Percentiles rank a stretch among this genome's conserved stretches.
These are phyloP conservation scores for Globisporangium orthogonon DNA, from an alignment of 352 stramenopile genomes.

Conservation along the genomic window DNA sequence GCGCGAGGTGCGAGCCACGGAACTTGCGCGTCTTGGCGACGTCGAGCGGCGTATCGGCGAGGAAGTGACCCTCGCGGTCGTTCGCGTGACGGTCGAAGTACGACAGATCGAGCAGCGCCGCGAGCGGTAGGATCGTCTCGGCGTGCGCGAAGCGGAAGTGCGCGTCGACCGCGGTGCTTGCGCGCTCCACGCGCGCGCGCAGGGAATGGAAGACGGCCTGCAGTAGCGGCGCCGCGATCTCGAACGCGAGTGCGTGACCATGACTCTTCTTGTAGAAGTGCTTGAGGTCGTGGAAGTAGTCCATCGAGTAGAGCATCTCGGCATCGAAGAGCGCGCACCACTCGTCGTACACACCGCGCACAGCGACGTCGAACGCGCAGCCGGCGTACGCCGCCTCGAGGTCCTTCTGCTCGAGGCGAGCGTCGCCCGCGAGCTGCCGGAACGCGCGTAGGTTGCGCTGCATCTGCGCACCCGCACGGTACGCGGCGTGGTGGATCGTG, in stretches of 20 bases:
- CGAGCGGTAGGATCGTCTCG: conserved; percentile 74
- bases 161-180: conserved; percentile 23
- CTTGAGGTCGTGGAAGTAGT: conserved; percentile 85
- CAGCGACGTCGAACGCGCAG: conserved; percentile 76
- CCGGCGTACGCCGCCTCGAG: conserved; percentile 72
- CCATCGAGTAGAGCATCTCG: conserved; percentile 67
- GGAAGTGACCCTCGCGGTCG: conserved; percentile 52
- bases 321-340: conserved; percentile 70
- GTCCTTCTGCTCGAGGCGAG: conserved; percentile 38
- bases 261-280: conserved; percentile 85
- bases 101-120: conserved; percentile 65
- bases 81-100: conserved; percentile 58
- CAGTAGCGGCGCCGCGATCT: conserved; percentile 69
- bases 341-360: conserved; percentile 29
- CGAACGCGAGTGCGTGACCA: conserved; percentile 56
- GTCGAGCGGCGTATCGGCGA: conserved; percentile 44
- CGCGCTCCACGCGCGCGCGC: conserved; percentile 20
- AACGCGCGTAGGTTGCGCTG: conserved; percentile 41
- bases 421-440: conserved; percentile 12
- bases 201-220: conserved; percentile 59
- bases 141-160: conserved; percentile 84
- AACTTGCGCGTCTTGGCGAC: conserved; percentile 47
- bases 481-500: conserved; percentile 44
- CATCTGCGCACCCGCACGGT: conserved; percentile 50
- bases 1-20: conserved; percentile 44